These are phyloP conservation scores for Candida glaebosa DNA, from an alignment of 805 yeast genomes.

Conservation along the genomic window DNA sequence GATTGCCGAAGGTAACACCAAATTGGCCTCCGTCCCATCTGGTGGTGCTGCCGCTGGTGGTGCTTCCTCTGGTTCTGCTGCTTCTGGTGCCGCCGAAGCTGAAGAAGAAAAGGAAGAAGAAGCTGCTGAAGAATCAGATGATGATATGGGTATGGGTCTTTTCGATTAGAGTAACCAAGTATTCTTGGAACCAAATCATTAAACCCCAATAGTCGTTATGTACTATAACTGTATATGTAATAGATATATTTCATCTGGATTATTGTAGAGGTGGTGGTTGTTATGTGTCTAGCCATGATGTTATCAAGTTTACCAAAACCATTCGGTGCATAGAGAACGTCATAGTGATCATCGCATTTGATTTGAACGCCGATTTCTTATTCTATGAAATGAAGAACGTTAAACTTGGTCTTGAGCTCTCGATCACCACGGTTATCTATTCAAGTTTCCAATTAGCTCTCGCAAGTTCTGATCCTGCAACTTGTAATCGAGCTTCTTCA, in stretches of 20 bases:
- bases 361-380: no score
- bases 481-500: constrained; percentile 12
- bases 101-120: constrained; percentile 71
- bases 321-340: no score
- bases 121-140: constrained; percentile 54
- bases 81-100: constrained; percentile 66
- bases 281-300: background rate
- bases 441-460: constrained; percentile 1
- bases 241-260: constrained; percentile 1
- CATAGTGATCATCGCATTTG: no score
- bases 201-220: background rate
- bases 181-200: no score
- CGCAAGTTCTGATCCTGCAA: constrained; percentile 5
- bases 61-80: constrained; percentile 67
- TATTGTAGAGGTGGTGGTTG: constrained; percentile 1
- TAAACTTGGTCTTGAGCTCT: no score
- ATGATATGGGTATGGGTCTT: constrained; percentile 92
- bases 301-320: no score
- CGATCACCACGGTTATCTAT: no score
- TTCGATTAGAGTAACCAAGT: constrained; percentile 71
- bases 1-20: constrained; percentile 91
- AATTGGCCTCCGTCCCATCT: constrained; percentile 95
- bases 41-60: constrained; percentile 95
- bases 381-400: no score
- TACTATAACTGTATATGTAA: constrained; percentile 1